These are phyloP conservation scores for Taphrina confusa DNA, from an alignment of 1,139 yeast species.

Conservation along the genomic window DNA sequence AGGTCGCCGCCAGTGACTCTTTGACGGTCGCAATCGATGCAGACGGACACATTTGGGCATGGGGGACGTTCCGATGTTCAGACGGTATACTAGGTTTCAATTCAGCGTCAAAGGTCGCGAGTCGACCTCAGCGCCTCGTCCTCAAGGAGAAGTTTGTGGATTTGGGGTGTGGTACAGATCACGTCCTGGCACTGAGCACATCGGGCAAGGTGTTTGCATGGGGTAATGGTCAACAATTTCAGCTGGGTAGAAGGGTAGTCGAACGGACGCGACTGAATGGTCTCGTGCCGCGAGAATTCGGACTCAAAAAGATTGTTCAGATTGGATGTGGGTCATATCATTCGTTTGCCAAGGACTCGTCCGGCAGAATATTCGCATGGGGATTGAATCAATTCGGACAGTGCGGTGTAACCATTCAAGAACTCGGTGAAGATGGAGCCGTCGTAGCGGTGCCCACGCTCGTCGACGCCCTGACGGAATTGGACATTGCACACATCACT, in stretches of 20 bases:
- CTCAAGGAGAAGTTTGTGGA: slow-evolving; percentile 74
- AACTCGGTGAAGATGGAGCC: slow-evolving; percentile 76
- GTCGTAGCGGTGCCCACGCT: slow-evolving; percentile 70
- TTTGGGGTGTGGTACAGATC: slow-evolving; percentile 91
- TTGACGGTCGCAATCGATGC: slow-evolving; percentile 76
- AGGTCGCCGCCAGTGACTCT: slow-evolving; percentile 90
- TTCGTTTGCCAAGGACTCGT: slow-evolving; percentile 82
- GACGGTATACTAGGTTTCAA: slow-evolving; percentile 89
- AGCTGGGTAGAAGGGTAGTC: slow-evolving; percentile 78
- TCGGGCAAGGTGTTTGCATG: slow-evolving; percentile 90
- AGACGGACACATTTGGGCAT: slow-evolving; percentile 88
- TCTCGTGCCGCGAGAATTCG: slow-evolving; percentile 71
- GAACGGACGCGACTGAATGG: slow-evolving; percentile 73
- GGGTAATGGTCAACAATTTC: slow-evolving; percentile 96
- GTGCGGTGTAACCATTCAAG: slow-evolving; percentile 68
- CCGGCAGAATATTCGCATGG: slow-evolving; percentile 79
- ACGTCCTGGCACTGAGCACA: slow-evolving; percentile 75
- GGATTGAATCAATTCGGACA: slow-evolving; percentile 97
- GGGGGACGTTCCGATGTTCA: slow-evolving; percentile 92
- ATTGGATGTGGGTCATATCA: slow-evolving; percentile 95
- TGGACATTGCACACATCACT: slow-evolving; percentile 62
- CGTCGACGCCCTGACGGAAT: slow-evolving; percentile 60
- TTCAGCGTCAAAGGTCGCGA: slow-evolving; percentile 64
- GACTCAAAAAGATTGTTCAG: slow-evolving; percentile 66
- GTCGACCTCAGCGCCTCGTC: slow-evolving; percentile 63